Base-by-base conservation (phyloP, 2,329 filamentous ascomycete species). In the Fusarium sp. region DNA sequence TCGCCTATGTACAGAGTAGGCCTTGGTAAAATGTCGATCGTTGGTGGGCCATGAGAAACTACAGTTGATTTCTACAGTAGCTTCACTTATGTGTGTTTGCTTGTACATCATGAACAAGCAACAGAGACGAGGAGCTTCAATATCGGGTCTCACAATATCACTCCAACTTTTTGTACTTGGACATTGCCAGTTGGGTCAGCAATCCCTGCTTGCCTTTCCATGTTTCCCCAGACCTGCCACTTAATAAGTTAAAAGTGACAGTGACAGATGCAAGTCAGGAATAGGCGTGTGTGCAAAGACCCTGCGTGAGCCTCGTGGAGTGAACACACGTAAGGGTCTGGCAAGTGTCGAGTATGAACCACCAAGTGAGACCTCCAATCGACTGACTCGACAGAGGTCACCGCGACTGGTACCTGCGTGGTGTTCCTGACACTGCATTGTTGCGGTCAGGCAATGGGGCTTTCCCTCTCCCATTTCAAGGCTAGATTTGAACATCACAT, bases 281-380 rank as follows among this genome's bases (percentile, higher is more conserved):
- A 46, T 57, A 56, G 58, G 50, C 45, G 58, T 60, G 65, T 62
- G 61, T 55, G 58, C 55, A 53, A 49, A 54, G 67, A 72, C 67
- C 70, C 70, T 73, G 64, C 68, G 67, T 67, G 71, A 69, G 53
- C 56, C 62, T 70, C 71, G 65, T 73, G 64, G 67, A 67, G 69
- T 72, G 65, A 53, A 46, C 59, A 39, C 57, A 49, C 43, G 39
- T 47, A 48, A 66, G 56, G 55, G 60, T 66, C 65, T 65, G 28
- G 49, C 24, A 52, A 59, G 46, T 60, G 55, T 55, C 65, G 45
- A 50, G 56, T 36, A n/a, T 55, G 51, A 61, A 40, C 39, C 57
- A 43, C 40, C 47, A 36, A 56, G 61, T 57, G 38, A 65, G 62
- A 65, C 47, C 50, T 62, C 48, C 59, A 32, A 50, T 65, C 42